Evolutionary conservation across 371 early-diverging fungal species (phyloP).

Genomic region (Rhizopus stolonifer): DNA sequence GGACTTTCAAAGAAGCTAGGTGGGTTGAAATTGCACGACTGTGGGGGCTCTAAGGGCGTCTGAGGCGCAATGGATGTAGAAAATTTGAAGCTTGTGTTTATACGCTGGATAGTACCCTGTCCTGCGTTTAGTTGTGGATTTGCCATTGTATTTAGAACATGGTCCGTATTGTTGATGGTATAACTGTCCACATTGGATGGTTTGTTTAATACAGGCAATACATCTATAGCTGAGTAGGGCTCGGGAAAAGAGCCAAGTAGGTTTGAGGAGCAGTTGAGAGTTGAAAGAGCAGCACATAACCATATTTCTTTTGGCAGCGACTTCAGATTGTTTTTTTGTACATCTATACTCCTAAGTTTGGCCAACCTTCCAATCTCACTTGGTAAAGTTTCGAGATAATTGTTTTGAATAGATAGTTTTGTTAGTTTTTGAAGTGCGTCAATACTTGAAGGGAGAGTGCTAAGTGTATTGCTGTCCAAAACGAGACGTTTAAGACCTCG

Average conservation of each 20-base stretch:
- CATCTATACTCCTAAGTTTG: constrained; percentile 34
- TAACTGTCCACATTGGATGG: not conserved
- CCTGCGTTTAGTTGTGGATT: constrained; percentile 9
- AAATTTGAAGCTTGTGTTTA: not conserved
- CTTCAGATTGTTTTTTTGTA: constrained; percentile 63
- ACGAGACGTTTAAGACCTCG: constrained; percentile 57
- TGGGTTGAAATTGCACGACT: constrained; percentile 37
- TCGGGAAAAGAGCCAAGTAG: constrained; percentile 50
- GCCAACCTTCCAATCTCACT: constrained; percentile 33
- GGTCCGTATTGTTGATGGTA: not conserved
- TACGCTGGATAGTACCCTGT: constrained; percentile 14
- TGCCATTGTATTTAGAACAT: constrained; percentile 8
- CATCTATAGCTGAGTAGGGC: constrained; percentile 22
- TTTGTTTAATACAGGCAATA: not conserved
- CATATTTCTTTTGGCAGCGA: constrained; percentile 83
- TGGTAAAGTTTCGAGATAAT: constrained; percentile 33
- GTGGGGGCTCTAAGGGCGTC: not conserved
- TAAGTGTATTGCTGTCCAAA: constrained; percentile 73
- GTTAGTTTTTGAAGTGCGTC: constrained; percentile 53
- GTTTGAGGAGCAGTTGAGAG: constrained; percentile 72
- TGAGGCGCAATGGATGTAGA: not conserved
- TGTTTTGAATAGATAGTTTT: constrained; percentile 64
- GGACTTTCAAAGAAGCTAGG: constrained; percentile 43
- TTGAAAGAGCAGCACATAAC: constrained; percentile 67
- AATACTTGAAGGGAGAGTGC: constrained; percentile 66